Percentiles rank a stretch among this genome's conserved stretches.
phyloP scores from a whole-genome alignment of 495 filamentous ascomycete genomes.

The Tetracladium setigerum region DNA sequence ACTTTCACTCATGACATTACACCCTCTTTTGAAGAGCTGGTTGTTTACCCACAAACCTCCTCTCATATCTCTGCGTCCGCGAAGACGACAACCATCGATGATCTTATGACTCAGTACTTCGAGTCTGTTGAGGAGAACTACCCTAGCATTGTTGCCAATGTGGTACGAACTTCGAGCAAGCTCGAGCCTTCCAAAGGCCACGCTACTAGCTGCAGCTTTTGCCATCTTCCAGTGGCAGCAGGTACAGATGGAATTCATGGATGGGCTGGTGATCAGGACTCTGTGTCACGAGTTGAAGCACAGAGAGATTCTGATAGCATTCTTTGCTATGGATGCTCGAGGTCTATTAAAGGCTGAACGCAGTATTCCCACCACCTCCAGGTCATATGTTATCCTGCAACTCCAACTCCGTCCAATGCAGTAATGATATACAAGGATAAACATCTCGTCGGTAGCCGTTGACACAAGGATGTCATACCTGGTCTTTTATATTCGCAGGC shows the following conservation, averaged over 20 bases:
- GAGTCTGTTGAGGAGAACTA: slow-evolving; percentile 79
- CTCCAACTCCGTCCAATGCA: slow-evolving; percentile 10
- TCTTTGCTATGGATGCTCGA: slow-evolving; percentile 54
- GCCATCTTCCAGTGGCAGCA: slow-evolving; percentile 38
- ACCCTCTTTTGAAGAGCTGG: slow-evolving; percentile 43
- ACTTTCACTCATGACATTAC: slow-evolving; percentile 46
- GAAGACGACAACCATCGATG: slow-evolving; percentile 81
- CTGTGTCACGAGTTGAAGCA: slow-evolving; percentile 8
- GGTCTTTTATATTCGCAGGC: slow-evolving; percentile 20
- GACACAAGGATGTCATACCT: slow-evolving; percentile 2
- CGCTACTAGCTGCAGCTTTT: slow-evolving; percentile 35
- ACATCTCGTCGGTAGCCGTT: background rate
- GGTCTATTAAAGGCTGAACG: slow-evolving; percentile 32
- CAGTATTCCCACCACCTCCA: background rate
- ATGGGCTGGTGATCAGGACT: slow-evolving; percentile 31
- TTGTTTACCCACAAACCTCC: slow-evolving; percentile 32
- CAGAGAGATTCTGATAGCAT: slow-evolving; percentile 9
- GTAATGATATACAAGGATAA: slow-evolving; percentile 17
- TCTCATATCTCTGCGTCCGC: slow-evolving; percentile 44
- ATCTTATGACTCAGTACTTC: slow-evolving; percentile 84
- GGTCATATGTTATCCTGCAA: background rate
- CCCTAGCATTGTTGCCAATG: slow-evolving; percentile 88
- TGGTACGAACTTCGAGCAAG: slow-evolving; percentile 80
- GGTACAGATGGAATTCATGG: slow-evolving; percentile 28
- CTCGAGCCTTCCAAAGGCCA: slow-evolving; percentile 35